Evolutionary conservation across 768 basidiomycete species (phyloP).

Genomic region (Lentinula guzmanii): DNA sequence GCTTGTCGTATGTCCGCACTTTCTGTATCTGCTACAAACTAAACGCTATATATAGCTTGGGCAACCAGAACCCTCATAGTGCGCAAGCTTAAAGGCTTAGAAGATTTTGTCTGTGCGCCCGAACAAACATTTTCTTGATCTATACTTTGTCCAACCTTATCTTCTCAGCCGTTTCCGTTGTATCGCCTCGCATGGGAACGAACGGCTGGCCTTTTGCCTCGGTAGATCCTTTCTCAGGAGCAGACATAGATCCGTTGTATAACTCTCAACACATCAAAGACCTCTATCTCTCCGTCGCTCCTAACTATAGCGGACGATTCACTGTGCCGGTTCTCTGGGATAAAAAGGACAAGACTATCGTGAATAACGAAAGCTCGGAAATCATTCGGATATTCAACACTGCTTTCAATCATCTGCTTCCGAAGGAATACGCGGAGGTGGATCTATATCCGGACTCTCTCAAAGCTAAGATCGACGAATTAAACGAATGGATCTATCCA

Average conservation of each 20-base stretch:
- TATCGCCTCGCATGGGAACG: constrained; percentile 81
- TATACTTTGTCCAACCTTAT: not conserved
- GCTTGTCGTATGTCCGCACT: constrained; percentile 62
- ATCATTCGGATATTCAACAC: constrained; percentile 93
- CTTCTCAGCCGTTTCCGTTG: constrained; percentile 61
- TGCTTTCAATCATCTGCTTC: constrained; percentile 70
- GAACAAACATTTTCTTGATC: not conserved
- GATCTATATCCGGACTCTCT: constrained; percentile 78
- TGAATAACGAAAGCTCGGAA: constrained; percentile 94
- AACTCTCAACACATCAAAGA: constrained; percentile 71
- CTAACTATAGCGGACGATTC: constrained; percentile 71
- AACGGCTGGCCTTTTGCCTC: constrained; percentile 86
- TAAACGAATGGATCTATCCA: constrained; percentile 86
- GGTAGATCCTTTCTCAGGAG: constrained; percentile 60
- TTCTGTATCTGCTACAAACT: not conserved
- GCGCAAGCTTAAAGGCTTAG: constrained; percentile 88
- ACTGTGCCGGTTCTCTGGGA: constrained; percentile 94
- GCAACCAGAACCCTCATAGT: constrained; percentile 87
- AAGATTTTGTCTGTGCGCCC: constrained; percentile 70
- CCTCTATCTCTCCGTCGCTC: constrained; percentile 73
- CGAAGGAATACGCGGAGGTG: constrained; percentile 55
- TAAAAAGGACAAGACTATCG: constrained; percentile 78
- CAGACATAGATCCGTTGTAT: constrained; percentile 73
- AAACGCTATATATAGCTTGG: constrained; percentile 56
- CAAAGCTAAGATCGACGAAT: constrained; percentile 68